Percentiles rank a stretch among this genome's conserved stretches.
phyloP scores from a whole-genome alignment of 169 alveolate species.

The Eimeria necatrix region DNA sequence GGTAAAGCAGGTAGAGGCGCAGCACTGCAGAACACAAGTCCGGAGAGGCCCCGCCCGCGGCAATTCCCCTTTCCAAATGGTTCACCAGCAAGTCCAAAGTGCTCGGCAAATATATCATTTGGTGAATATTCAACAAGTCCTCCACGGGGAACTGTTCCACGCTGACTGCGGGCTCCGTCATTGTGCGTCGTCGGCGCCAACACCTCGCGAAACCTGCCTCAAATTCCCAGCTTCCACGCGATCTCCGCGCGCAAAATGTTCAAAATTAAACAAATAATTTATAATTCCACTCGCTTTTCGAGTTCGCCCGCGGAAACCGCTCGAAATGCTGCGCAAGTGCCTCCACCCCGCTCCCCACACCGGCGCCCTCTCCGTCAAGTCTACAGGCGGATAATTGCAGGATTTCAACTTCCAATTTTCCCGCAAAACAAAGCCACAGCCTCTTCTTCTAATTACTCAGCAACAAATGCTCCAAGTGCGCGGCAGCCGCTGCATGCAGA shows the following conservation, averaged over 20 bases:
- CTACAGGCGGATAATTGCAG: neutral
- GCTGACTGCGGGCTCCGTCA: constrained; percentile 54
- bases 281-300: neutral
- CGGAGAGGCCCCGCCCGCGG: constrained; percentile 61
- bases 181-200: neutral
- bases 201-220: neutral
- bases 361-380: neutral
- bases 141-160: constrained; percentile 46
- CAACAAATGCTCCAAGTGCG: too few relatives aligned
- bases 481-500: neutral
- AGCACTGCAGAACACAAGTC: constrained; percentile 70
- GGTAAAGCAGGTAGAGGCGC: constrained; percentile 73
- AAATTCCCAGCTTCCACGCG: neutral
- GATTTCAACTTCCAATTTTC: neutral
- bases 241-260: neutral
- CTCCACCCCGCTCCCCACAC: constrained; percentile 8
- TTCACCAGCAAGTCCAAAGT: constrained; percentile 46
- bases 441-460: too few relatives aligned
- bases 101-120: constrained; percentile 54
- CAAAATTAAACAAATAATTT: neutral
- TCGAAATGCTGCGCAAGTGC: neutral
- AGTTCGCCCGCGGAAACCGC: neutral
- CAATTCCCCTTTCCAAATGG: constrained; percentile 43
- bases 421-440: neutral
- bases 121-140: constrained; percentile 57